Conservation (phyloP, 768 basidiomycete genomes). For the Tulasnella calospora region DNA sequence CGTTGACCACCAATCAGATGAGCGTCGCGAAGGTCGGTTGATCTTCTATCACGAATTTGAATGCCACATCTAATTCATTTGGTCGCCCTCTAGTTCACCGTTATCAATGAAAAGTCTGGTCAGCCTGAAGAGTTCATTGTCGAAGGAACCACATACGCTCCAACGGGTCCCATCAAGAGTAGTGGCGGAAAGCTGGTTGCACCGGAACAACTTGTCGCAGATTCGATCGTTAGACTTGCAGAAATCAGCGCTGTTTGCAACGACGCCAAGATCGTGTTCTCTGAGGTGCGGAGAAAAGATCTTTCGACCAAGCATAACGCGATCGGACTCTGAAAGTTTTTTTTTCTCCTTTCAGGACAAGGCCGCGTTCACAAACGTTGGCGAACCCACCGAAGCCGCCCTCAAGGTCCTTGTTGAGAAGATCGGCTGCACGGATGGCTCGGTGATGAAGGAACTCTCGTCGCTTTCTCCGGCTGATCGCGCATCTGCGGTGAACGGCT, state of each 20-base stretch:
- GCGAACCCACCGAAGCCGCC: constrained; percentile 97
- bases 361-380: constrained; percentile 70
- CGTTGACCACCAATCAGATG: constrained; percentile 96
- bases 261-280: constrained; percentile 84
- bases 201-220: constrained; percentile 50
- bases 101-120: constrained; percentile 54
- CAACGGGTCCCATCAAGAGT: constrained; percentile 63
- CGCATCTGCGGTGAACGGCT: constrained; percentile 78
- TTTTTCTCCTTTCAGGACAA: constrained; percentile 57
- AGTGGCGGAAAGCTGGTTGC: constrained; percentile 56
- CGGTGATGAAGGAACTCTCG: constrained; percentile 43
- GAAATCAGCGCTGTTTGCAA: constrained; percentile 94
- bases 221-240: constrained; percentile 75
- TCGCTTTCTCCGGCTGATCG: constrained; percentile 56
- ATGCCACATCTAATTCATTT: constrained; percentile 33
- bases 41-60: constrained; percentile 65
- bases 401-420: constrained; percentile 94
- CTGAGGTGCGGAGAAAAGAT: constrained; percentile 50
- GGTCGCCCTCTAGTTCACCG: constrained; percentile 55
- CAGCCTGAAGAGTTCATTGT: constrained; percentile 66
- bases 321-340: background rate
- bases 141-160: constrained; percentile 90
- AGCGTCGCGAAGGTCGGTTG: constrained; percentile 59
- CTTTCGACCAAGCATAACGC: background rate
- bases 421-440: constrained; percentile 63